Base-by-base conservation (phyloP, 371 early-diverging fungal species). In the Mortierella polycephala region DNA sequence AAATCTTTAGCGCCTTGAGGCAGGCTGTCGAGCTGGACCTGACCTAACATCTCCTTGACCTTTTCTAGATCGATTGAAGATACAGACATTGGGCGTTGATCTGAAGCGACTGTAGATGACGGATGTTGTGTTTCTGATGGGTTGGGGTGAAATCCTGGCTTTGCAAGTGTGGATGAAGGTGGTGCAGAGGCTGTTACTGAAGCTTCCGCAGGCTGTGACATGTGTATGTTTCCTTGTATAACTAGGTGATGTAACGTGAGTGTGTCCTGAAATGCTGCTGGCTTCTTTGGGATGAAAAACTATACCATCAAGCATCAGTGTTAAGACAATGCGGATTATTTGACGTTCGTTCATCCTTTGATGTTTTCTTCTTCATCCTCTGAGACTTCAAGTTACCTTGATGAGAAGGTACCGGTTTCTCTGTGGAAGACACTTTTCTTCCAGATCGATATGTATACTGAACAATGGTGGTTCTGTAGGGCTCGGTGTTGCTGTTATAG, bases 201-300 rank as follows among this genome's bases (percentile, higher is more conserved):
- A 6, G 57, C 7, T 45, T 18, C 23, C 13, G 55, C 16, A 21
- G 23, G 7, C 39, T 23, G 42, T 4, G 42, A n/a, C 10, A 62
- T 13, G 13, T 57, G 62, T 44, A 58, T 23, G 16, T 23, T 21
- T 52, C 60, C 73, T n/a, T 80, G 67, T 18, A 74, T 37, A 44
- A 67, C 49, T 14, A 80, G 30, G 67, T 67, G 63, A 12, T 80
- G 80, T 7, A 80, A 40, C 9, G 51, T 51, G n/a, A 71, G 57
- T 4, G 57, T 51, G 21, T 66, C 68, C 60, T 65, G 67, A 44
- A 63, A 50, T 16, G 56, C 50, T 20, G 37, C 20, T 8, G 77
- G 71, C 42, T 71, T 71, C 20, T 65, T 69, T 14, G 80, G 80
- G 18, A 79, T 57, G 37, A 79, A 79, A 53, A 79, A 79, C 80